Percentiles rank a stretch among this genome's conserved stretches.
phyloP scores from a whole-genome alignment of 768 basidiomycete species.

The Auricularia sp. region DNA sequence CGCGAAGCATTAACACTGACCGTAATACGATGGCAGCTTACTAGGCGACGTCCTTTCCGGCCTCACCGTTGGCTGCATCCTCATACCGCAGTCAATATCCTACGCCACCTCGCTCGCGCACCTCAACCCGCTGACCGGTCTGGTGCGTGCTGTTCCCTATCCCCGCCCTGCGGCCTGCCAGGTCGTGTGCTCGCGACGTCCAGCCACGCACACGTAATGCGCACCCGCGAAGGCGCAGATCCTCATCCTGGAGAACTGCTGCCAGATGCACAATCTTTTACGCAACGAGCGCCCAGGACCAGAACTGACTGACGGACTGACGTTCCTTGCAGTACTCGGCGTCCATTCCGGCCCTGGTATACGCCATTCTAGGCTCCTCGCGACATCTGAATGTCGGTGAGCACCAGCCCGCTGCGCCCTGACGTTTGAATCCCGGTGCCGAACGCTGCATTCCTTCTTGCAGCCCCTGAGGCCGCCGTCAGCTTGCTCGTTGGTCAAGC shows the following conservation, averaged over 20 bases:
- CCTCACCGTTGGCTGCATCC: slow-evolving; percentile 72
- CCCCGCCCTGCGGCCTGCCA: not conserved
- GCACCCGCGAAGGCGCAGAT: too few relatives aligned
- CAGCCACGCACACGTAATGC: too few relatives aligned
- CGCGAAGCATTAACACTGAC: not conserved
- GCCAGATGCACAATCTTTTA: too few relatives aligned
- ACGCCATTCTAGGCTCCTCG: slow-evolving; percentile 82
- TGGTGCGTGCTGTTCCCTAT: slow-evolving; percentile 39
- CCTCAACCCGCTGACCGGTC: slow-evolving; percentile 72
- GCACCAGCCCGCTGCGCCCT: not conserved
- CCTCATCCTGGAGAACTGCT: too few relatives aligned
- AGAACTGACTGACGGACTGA: too few relatives aligned
- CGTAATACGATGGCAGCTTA: slow-evolving; percentile 28
- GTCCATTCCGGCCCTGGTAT: slow-evolving; percentile 77
- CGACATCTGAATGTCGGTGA: slow-evolving; percentile 51
- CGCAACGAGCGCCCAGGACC: too few relatives aligned
- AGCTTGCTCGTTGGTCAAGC: slow-evolving; percentile 83
- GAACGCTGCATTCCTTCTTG: not conserved
- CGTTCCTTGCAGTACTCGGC: slow-evolving; percentile 53
- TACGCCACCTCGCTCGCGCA: slow-evolving; percentile 85
- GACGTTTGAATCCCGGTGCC: not conserved
- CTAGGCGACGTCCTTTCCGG: slow-evolving; percentile 75
- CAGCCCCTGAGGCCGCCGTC: slow-evolving; percentile 83
- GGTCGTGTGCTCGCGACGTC: too few relatives aligned
- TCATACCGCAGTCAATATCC: slow-evolving; percentile 82